A percentile compares a stretch with the other conserved stretches of the same genome.
Evolutionary conservation across 176 grass and related monocot genomes (phyloP).

Genomic region (Musa acuminata): DNA sequence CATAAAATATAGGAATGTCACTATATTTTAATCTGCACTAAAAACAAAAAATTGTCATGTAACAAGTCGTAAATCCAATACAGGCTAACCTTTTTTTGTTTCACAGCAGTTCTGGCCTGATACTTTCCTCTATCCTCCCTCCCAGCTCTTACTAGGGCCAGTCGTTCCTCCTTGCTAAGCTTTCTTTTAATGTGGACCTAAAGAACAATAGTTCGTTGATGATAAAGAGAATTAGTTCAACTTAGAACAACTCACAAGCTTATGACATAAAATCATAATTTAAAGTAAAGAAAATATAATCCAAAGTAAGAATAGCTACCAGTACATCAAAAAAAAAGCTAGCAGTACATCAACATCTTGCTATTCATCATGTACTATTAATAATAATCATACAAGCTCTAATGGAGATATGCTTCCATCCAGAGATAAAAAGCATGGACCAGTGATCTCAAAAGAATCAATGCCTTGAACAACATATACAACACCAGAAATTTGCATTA

Average conservation of each 20-base stretch:
- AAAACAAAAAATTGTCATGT: not conserved
- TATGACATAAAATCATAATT: too few species aligned
- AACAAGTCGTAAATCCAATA: not conserved
- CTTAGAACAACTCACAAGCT: too few species aligned
- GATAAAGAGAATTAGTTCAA: not conserved
- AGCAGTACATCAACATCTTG: too few species aligned
- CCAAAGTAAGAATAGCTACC: not conserved
- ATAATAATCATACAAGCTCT: too few species aligned
- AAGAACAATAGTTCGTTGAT: not conserved
- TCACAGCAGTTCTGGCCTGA: constrained; percentile 34
- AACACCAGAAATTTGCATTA: too few species aligned
- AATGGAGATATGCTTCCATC: too few species aligned
- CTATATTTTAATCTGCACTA: too few species aligned
- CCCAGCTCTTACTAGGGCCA: constrained; percentile 52
- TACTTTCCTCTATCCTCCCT: constrained; percentile 79
- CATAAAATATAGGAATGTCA: too few species aligned
- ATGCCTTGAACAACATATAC: too few species aligned
- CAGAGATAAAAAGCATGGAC: too few species aligned
- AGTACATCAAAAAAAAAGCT: not conserved
- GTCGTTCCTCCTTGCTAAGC: constrained; percentile 55
- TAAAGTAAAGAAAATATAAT: not conserved
- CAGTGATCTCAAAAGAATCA: too few species aligned
- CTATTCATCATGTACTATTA: too few species aligned
- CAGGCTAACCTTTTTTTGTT: constrained; percentile 59
- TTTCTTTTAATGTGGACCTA: constrained; percentile 55